Evolutionary conservation across 2,329 filamentous ascomycete species (phyloP).

Genomic region (Penicillium sp.): DNA sequence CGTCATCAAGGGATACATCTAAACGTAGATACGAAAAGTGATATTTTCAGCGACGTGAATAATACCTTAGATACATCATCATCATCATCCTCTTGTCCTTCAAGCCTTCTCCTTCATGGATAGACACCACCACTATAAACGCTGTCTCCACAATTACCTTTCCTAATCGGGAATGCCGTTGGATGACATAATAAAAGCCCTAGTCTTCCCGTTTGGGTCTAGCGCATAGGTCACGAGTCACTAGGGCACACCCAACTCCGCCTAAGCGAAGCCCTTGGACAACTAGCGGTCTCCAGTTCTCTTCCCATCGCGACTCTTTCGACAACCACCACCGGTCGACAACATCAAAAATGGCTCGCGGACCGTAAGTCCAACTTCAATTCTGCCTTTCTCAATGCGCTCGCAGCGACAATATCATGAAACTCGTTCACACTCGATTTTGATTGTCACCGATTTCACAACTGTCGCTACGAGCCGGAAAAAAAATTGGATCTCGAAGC

Average conservation of each 20-base stretch:
- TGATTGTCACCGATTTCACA: conserved; percentile 2
- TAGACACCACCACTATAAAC: not conserved
- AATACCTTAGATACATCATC: conserved; percentile 1
- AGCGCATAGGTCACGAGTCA: conserved; percentile 16
- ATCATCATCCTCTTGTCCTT: too few species aligned
- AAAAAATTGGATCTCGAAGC: conserved; percentile 13
- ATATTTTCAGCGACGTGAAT: conserved; percentile 23
- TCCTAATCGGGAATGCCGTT: conserved; percentile 6
- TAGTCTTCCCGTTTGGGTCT: conserved; percentile 26
- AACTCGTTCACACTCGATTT: conserved; percentile 1
- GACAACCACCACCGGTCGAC: conserved; percentile 45
- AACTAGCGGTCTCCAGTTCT: conserved; percentile 19
- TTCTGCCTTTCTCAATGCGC: not conserved
- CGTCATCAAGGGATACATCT: conserved; percentile 84
- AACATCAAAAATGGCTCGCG: conserved; percentile 58
- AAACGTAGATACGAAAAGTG: conserved; percentile 32
- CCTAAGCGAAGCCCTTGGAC: conserved; percentile 32
- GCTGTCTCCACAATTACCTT: not conserved
- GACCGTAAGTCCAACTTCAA: conserved; percentile 57
- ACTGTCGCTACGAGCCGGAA: conserved; percentile 5
- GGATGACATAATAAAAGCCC: conserved; percentile 6
- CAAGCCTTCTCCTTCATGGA: too few species aligned
- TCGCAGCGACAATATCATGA: conserved; percentile 5
- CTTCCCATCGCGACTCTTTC: conserved; percentile 37
- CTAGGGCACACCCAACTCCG: conserved; percentile 37